A percentile compares a stretch with the other conserved stretches of the same genome.
Conservation (phyloP, 2,329 filamentous ascomycete genomes). For the Aspergillus spinulosporus region DNA sequence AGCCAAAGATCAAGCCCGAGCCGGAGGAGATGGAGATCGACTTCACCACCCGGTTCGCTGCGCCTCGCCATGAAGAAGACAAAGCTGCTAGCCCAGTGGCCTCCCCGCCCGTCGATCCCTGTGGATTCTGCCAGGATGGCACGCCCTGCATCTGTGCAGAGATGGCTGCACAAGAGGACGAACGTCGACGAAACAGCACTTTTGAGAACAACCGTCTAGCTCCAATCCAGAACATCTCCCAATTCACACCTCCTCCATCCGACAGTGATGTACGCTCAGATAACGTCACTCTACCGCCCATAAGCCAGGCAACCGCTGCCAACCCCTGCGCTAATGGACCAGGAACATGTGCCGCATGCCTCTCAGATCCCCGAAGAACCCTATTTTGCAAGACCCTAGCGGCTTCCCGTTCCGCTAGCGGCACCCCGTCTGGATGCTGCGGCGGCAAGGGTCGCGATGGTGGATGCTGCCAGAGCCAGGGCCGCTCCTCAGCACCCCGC, state of each 20-base stretch:
- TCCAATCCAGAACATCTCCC: conserved; percentile 48
- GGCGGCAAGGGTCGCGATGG: conserved; percentile 60
- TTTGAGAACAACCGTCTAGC: conserved; percentile 44
- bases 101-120: conserved; percentile 61
- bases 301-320: conserved; percentile 37
- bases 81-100: conserved; percentile 28
- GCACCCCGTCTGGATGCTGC: conserved; percentile 55
- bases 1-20: conserved; percentile 49
- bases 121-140: conserved; percentile 79
- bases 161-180: conserved; percentile 49
- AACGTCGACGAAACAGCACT: conserved; percentile 47
- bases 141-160: conserved; percentile 83
- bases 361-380: conserved; percentile 73
- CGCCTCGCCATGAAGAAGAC: conserved; percentile 32
- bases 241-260: conserved; percentile 55
- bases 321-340: conserved; percentile 65
- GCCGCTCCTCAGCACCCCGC: conserved; percentile 29
- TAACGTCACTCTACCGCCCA: conserved; percentile 42
- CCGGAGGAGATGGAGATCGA: conserved; percentile 65
- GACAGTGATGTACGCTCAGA: conserved; percentile 60
- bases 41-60: conserved; percentile 68
- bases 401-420: conserved; percentile 52
- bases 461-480: conserved; percentile 64
- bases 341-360: conserved; percentile 76
- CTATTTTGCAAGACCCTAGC: conserved; percentile 81